Evolutionary conservation across 306 rosid species (phyloP), one percentile per base, ranked within the genome.

Genomic region (Prunus kanzakura): DNA sequence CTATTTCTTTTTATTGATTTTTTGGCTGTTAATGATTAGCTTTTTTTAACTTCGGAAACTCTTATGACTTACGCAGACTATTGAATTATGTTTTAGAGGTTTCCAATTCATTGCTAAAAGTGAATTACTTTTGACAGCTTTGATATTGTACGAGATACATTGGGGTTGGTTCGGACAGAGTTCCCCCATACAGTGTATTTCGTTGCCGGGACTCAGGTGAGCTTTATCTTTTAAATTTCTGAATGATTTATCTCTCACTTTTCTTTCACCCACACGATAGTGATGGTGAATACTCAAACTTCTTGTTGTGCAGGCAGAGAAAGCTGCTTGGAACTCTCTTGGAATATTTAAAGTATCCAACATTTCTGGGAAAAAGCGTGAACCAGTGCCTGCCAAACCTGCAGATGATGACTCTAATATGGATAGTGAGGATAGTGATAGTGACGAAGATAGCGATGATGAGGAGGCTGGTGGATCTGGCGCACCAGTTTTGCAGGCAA

Each of bases 201-300:
- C 73, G 80, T 95, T 60, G 85, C 99, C 8, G 99, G 99, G 75
- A 92, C 99, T 71, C 99, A 95, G 93, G 97, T 95, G 74, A 83
- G 80, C 32, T 67, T 73, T 78, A 64, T 57, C 69, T 46, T 7
- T 43, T 67, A 8, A 16, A 30, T 58, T 58, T 58, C 32, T 49
- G 54, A 4, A 3, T 18, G 10, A 2, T 50, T 13, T 47, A 22
- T 30, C 4, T 19, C 0, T 47, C 2, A 1, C 0, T 22, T 25
- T 54, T 52, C 66, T 30, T 38, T 38, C 16, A 52, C 13, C 14
- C 5, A 22, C 45, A 32, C 4, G 3, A 3, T 18, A 13, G 46
- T 68, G 58, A 49, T 46, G 57, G 11, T 67, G 71, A 41, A 54
- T 19, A 11, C 23, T 80, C 78, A 30, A 30, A 52, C 35, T 73